A percentile compares a stretch with the other conserved stretches of the same genome.
Conservation (phyloP, 2,329 filamentous ascomycete genomes). For the Alternaria postmessia region DNA sequence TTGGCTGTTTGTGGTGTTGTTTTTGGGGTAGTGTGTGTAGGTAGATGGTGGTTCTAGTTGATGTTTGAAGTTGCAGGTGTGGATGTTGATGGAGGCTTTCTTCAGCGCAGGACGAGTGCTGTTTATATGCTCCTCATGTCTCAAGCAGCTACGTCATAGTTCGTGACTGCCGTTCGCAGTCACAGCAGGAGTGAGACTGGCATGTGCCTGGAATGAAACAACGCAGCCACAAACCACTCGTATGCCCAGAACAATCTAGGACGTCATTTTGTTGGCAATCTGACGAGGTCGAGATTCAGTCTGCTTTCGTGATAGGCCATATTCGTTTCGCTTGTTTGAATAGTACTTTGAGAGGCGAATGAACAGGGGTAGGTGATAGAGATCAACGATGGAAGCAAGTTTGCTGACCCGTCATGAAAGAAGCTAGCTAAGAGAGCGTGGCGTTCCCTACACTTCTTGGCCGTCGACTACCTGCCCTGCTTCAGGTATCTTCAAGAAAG, state of each 20-base stretch:
- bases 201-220: slow-evolving; percentile 15
- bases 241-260: not conserved
- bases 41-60: slow-evolving; percentile 19
- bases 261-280: slow-evolving; percentile 7
- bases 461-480: not conserved
- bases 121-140: slow-evolving; percentile 32
- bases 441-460: not conserved
- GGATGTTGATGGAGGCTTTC: slow-evolving; percentile 25
- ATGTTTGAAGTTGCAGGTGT: slow-evolving; percentile 19
- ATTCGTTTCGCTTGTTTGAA: slow-evolving; percentile 13
- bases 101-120: slow-evolving; percentile 2
- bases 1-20: slow-evolving; percentile 46
- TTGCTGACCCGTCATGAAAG: not conserved
- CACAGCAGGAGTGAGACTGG: slow-evolving; percentile 17
- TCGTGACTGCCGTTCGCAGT: slow-evolving; percentile 13
- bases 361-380: slow-evolving; percentile 13
- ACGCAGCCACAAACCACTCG: slow-evolving; percentile 2
- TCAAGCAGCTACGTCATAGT: slow-evolving; percentile 35
- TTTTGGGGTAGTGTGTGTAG: slow-evolving; percentile 18
- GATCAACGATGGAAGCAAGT: slow-evolving; percentile 11
- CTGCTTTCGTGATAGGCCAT: slow-evolving; percentile 12
- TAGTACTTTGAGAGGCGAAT: slow-evolving; percentile 8
- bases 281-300: slow-evolving; percentile 1
- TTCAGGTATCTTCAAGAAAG: not conserved
- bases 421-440: not conserved